Conservation (phyloP, 192 early-diverging fungal genomes). For the Chytriomyces confervae region DNA sequence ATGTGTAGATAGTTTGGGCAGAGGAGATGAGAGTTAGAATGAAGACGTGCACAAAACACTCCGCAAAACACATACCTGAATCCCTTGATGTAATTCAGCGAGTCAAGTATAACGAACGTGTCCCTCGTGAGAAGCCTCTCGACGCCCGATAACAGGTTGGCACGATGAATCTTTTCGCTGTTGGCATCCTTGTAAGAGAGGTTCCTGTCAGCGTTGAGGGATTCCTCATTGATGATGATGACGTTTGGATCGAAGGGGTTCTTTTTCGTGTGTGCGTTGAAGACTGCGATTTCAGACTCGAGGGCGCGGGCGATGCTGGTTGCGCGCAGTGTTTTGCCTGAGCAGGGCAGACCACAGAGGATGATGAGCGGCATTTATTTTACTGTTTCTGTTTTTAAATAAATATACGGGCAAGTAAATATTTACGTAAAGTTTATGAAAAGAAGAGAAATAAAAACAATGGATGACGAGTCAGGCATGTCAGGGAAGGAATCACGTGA, state of each 20-base stretch:
- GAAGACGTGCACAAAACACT: slow-evolving; percentile 68
- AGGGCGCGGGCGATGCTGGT: slow-evolving; percentile 70
- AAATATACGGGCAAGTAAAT: background rate
- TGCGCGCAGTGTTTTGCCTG: slow-evolving; percentile 89
- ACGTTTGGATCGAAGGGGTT: slow-evolving; percentile 36
- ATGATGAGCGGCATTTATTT: slow-evolving; percentile 87
- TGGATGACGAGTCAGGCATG: background rate
- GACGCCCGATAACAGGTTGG: slow-evolving; percentile 84
- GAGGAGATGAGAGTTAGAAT: slow-evolving; percentile 1
- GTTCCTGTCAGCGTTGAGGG: slow-evolving; percentile 62
- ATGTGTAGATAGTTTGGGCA: background rate
- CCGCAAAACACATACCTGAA: slow-evolving; percentile 97
- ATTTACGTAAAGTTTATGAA: background rate
- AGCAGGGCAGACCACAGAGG: slow-evolving; percentile 85
- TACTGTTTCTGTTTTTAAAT: background rate
- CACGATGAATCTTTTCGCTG: slow-evolving; percentile 92
- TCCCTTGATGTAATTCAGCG: slow-evolving; percentile 99
- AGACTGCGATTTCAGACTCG: slow-evolving; percentile 39
- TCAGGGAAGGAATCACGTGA: background rate
- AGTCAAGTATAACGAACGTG: slow-evolving; percentile 89
- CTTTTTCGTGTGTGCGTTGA: slow-evolving; percentile 9
- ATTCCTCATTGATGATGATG: slow-evolving; percentile 82
- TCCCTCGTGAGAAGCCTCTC: slow-evolving; percentile 84
- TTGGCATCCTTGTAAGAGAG: slow-evolving; percentile 63
- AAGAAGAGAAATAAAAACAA: background rate